Base-by-base conservation (phyloP, 192 early-diverging fungal species). In the Spinellus fusiger region DNA sequence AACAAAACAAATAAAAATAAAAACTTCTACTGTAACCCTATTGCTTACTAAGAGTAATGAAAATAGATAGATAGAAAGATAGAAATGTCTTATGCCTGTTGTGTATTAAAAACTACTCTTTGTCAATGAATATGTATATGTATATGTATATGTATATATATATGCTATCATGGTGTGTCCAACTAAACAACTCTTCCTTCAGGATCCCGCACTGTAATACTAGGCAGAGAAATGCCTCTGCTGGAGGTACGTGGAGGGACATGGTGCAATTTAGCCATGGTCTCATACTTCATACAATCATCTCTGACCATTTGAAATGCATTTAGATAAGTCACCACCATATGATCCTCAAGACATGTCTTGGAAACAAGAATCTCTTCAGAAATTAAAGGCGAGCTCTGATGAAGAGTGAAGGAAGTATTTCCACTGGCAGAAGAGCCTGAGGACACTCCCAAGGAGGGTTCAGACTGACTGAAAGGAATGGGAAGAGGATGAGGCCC, bases 331-430 rank as follows among this genome's bases (percentile, higher is more conserved):
- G 60, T 70, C 6, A 65, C 61, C 27, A 78, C 49, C 62, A 66
- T 61, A 61, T 74, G 71, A 55, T 79, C 76, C 47, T 70, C 65
- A 0, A 79, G 27, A 23, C 66, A 74, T 3, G 72, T 65, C 22
- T 65, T 60, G 12, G 72, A 59, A 1, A 74, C 58, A 18, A 69
- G 31, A 12, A 65, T 54, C 34, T 74, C 72, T 38, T 74, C 72
- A 13, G 66, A 65, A 0, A 74, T 12, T 18, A 64, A 32, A n/a
- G 61, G 29, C 0, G 64, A 61, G 31, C 46, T 56, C 35, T 63
- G 34, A 26, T 73, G 71, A 7, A 73, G 31, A 15, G 71, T 68
- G 40, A 68, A 68, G 12, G 46, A 49, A 9, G 68, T 50, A 26
- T 73, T 65, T n/a, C 31, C 40, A 32, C 29, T 27, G 20, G 33